Evolutionary conservation across 2,329 filamentous ascomycete species (phyloP), one percentile per base, ranked within the genome.

Genomic region (Diaporthe aspalathi): DNA sequence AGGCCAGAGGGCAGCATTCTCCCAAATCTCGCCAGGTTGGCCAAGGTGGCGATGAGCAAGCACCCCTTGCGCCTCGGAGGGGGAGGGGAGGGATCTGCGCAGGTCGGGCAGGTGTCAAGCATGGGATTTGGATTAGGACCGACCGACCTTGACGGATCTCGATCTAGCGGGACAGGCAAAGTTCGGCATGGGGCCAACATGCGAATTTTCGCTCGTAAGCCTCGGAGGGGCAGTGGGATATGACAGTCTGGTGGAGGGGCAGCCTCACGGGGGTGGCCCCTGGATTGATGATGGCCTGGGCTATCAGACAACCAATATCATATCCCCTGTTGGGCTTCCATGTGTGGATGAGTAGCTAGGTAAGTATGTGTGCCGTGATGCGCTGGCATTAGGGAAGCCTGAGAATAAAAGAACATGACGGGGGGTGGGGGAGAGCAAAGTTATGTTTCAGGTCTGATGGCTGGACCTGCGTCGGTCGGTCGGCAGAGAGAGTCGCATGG

Each of bases 151-250:
- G 57, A 63, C 43, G 35, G 43, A 63, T 63, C 60, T 63, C 60
- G 43, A 63, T 63, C 60, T 49, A n/a, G 49, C 60, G 27, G n/a
- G n/a, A n/a, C 22, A 8, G 17, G n/a, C 43, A 63, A 22, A 63
- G 57, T 63, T 63, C 12, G 27, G 60, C 60, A 63, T 63, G 43
- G 60, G 27, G 60, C 60, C 60, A 63, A 49, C 43, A 63, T 63
- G 60, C 60, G 60, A 49, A 49, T 63, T 49, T 35, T 17, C 9
- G 24, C 40, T n/a, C 1, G 38, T 3, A 45, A 62, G 40, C 43
- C 60, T 16, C 40, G 40, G 45, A 47, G 45, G 27, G 57, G 11
- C 16, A 47, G 17, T 62, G 57, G 40, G 40, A 8, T 5, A 63
- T 45, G 27, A 49, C n/a, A 27, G 57, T 29, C 56, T n/a, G n/a